Percentiles rank a stretch among this genome's conserved stretches.
These are phyloP conservation scores for Actinomortierella ambigua DNA, from an alignment of 371 early-diverging fungal genomes.

Conservation along the genomic window DNA sequence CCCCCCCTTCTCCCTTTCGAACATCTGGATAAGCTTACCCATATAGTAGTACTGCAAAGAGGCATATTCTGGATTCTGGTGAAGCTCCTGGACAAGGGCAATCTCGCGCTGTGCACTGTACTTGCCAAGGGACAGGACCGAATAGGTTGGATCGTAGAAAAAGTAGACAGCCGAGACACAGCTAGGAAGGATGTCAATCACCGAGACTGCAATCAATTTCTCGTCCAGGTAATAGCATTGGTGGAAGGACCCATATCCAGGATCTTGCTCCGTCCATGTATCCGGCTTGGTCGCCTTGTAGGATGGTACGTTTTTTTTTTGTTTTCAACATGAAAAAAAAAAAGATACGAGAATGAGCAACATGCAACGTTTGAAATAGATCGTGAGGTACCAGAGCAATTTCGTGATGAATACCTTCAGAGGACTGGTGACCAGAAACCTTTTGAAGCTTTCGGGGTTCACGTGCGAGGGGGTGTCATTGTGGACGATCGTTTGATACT, in stretches of 20 bases:
- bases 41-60: conserved; percentile 83
- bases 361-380: neutral
- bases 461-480: conserved; percentile 67
- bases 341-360: too few species aligned
- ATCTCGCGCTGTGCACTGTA: conserved; percentile 88
- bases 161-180: conserved; percentile 95
- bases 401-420: too few species aligned
- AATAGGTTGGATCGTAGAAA: conserved; percentile 87
- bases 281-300: conserved; percentile 19
- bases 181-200: conserved; percentile 87
- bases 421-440: conserved; percentile 84
- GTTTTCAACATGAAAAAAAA: neutral
- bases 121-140: conserved; percentile 77
- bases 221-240: conserved; percentile 84
- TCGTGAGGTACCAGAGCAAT: too few species aligned
- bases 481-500: conserved; percentile 85
- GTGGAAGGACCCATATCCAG: conserved; percentile 84
- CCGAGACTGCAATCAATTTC: conserved; percentile 83
- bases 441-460: conserved; percentile 54
- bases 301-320: neutral
- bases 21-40: too few species aligned
- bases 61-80: conserved; percentile 27
- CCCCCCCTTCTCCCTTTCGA: too few species aligned
- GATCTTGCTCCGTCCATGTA: conserved; percentile 24
- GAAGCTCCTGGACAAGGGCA: conserved; percentile 51